phyloP scores from a whole-genome alignment of 257 asterid species.

The Paraleonurus japonicus region DNA sequence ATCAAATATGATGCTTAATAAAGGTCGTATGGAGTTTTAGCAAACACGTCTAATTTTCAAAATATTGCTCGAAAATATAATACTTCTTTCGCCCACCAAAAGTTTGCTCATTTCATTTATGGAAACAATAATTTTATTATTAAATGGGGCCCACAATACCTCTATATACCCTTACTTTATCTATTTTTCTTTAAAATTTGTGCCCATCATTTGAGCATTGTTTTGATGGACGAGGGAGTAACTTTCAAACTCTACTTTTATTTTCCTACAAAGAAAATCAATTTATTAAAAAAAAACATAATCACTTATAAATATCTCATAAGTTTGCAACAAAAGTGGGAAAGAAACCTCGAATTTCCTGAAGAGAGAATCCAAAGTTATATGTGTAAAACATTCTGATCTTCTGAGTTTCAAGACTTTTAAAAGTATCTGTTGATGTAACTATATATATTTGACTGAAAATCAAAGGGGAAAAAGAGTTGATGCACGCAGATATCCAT shows the following conservation, averaged over 20 bases:
- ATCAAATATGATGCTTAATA: too few species aligned
- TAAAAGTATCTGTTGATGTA: slow-evolving; percentile 22
- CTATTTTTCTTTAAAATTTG: too few species aligned
- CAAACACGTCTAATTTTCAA: not conserved
- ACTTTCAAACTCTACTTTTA: not conserved
- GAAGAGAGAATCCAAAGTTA: slow-evolving; percentile 20
- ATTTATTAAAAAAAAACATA: not conserved
- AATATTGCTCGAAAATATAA: not conserved
- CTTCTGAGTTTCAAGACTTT: not conserved
- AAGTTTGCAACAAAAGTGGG: not conserved
- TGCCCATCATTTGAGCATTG: too few species aligned
- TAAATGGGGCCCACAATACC: too few species aligned
- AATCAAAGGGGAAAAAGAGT: not conserved
- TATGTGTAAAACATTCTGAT: slow-evolving; percentile 1
- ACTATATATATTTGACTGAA: slow-evolving; percentile 14
- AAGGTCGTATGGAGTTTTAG: too few species aligned
- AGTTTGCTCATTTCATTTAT: too few species aligned
- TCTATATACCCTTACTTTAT: too few species aligned
- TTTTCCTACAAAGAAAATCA: not conserved
- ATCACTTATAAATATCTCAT: not conserved
- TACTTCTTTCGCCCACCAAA: too few species aligned
- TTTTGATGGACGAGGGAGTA: too few species aligned
- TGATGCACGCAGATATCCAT: slow-evolving; percentile 25
- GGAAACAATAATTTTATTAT: too few species aligned
- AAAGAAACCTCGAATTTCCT: not conserved